Percentiles rank a stretch among this genome's conserved stretches.
Evolutionary conservation across 1,284 basidiomycete species (phyloP).

Genomic region (Leucoagaricus sp.): DNA sequence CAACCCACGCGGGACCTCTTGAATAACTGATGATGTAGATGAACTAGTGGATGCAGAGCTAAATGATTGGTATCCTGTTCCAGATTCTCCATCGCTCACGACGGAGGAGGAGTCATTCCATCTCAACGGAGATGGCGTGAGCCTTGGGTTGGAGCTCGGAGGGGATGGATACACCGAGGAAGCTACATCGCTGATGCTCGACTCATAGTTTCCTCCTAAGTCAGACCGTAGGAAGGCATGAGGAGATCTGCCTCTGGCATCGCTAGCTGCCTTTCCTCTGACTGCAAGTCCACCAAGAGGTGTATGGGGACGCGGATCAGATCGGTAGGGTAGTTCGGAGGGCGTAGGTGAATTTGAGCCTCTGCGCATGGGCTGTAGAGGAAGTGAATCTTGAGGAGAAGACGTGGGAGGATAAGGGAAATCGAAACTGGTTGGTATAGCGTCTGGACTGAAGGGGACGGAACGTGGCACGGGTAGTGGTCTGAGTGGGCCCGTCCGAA

Average conservation of each 20-base stretch:
- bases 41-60: background rate
- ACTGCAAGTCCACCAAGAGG: background rate
- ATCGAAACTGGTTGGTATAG: background rate
- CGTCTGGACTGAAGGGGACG: background rate
- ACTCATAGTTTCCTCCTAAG: background rate
- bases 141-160: background rate
- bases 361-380: background rate
- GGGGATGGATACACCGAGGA: background rate
- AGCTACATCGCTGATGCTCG: background rate
- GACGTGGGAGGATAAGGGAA: background rate
- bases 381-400: background rate
- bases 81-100: background rate
- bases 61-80: background rate
- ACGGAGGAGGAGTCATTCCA: background rate
- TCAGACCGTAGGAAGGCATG: background rate
- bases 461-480: background rate
- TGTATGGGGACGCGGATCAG: background rate
- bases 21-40: background rate
- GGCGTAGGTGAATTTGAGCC: background rate
- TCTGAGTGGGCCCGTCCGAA: background rate
- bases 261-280: background rate
- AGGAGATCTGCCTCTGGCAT: background rate
- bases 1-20: background rate
- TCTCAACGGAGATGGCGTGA: background rate
- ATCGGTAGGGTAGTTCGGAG: background rate